Evolutionary conservation across 1,284 basidiomycete species (phyloP).

Genomic region (Melanopsichium pennsylvanicum): DNA sequence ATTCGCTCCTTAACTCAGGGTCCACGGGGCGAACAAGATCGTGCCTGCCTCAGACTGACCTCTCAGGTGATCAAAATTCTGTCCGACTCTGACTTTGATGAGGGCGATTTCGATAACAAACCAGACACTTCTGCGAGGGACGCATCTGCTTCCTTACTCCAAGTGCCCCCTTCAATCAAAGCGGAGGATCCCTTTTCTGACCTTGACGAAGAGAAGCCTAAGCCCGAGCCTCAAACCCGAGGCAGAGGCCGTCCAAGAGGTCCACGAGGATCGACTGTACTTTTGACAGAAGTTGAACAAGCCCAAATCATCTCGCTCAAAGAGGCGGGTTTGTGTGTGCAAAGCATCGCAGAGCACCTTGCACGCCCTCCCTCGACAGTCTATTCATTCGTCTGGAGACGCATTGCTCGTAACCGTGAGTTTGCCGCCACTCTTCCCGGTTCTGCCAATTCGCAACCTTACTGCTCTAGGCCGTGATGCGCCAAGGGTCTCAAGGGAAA

Average conservation of each 20-base stretch:
- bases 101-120: neutral
- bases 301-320: conserved; percentile 10
- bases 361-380: neutral
- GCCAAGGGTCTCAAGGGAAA: too few relatives aligned
- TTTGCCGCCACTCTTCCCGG: too few relatives aligned
- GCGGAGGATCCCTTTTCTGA: too few relatives aligned
- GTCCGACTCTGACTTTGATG: neutral
- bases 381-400: conserved; percentile 1
- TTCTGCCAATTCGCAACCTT: too few relatives aligned
- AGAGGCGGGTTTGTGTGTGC: conserved; percentile 1
- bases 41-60: too few relatives aligned
- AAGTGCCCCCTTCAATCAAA: too few relatives aligned
- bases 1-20: too few relatives aligned
- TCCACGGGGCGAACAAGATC: too few relatives aligned
- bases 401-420: too few relatives aligned
- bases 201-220: too few relatives aligned
- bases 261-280: neutral
- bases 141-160: too few relatives aligned
- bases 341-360: conserved; percentile 6
- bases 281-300: conserved; percentile 2
- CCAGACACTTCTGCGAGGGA: neutral
- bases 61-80: conserved; percentile 1
- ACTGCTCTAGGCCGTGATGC: too few relatives aligned
- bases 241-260: neutral
- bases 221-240: neutral